phyloP scores from a whole-genome alignment of 2,329 filamentous ascomycete species.

The Coniochaeta sp. region DNA sequence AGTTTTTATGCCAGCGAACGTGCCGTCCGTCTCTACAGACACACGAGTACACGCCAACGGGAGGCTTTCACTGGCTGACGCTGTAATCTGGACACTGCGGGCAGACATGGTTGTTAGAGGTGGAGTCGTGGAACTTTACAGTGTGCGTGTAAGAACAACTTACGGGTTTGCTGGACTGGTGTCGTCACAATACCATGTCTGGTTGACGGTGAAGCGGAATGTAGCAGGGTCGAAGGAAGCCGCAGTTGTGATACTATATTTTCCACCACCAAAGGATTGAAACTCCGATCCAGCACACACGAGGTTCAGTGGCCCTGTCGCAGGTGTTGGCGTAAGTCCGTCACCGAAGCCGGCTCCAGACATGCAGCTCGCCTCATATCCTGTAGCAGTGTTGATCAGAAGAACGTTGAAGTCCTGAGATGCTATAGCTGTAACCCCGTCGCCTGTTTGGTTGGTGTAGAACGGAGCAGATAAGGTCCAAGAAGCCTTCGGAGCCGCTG shows the following conservation, averaged over 20 bases:
- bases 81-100: slow-evolving; percentile 4
- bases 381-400: slow-evolving; percentile 6
- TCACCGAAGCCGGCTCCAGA: not conserved
- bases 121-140: not conserved
- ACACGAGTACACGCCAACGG: slow-evolving; percentile 6
- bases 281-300: slow-evolving; percentile 10
- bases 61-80: slow-evolving; percentile 2
- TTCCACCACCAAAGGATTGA: not conserved
- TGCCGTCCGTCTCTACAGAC: not conserved
- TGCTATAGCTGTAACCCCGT: slow-evolving; percentile 2
- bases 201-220: slow-evolving; percentile 4
- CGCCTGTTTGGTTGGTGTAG: slow-evolving; percentile 7
- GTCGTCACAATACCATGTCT: slow-evolving; percentile 11
- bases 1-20: not conserved
- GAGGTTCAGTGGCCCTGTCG: not conserved
- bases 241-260: slow-evolving; percentile 4
- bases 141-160: not conserved
- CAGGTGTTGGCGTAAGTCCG: not conserved
- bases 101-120: not conserved
- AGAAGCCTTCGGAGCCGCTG: slow-evolving; percentile 2
- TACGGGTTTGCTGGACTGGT: slow-evolving; percentile 7
- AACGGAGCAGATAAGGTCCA: slow-evolving; percentile 4
- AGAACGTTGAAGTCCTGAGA: slow-evolving; percentile 4
- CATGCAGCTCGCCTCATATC: slow-evolving; percentile 10
- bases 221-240: slow-evolving; percentile 5